These are phyloP conservation scores for Pyricularia grisea DNA, from an alignment of 2,329 filamentous ascomycete genomes.

Conservation along the genomic window DNA sequence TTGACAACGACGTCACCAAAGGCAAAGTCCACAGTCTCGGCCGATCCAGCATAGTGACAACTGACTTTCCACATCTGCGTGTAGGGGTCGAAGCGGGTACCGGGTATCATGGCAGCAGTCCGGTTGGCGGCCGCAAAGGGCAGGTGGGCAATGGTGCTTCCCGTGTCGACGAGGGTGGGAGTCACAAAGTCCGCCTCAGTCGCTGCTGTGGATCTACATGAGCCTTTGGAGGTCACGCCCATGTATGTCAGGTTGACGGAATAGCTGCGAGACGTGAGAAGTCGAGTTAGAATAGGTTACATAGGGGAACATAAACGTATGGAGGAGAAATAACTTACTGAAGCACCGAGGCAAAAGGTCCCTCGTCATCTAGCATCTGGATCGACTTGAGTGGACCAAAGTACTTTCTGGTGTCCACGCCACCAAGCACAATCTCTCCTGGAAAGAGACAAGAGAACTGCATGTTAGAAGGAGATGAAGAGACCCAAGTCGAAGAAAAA, in stretches of 20 bases:
- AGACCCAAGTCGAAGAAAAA: not conserved
- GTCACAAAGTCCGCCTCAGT: not conserved
- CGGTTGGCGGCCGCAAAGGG: constrained; percentile 6
- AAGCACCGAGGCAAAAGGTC: not conserved
- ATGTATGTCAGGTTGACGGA: constrained; percentile 6
- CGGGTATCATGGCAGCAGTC: constrained; percentile 4
- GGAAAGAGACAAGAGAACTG: not conserved
- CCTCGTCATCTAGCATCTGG: not conserved
- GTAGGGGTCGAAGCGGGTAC: constrained; percentile 8
- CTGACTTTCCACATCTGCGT: constrained; percentile 7
- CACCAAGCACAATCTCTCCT: constrained; percentile 6
- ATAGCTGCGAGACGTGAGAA: not conserved
- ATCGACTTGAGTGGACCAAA: constrained; percentile 3
- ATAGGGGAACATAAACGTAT: not conserved
- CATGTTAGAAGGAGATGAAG: too few species aligned
- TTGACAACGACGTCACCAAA: constrained; percentile 11
- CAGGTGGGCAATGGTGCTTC: constrained; percentile 3
- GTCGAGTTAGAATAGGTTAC: too few species aligned
- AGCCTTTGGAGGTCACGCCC: constrained; percentile 2
- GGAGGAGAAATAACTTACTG: not conserved
- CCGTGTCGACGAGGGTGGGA: constrained; percentile 5
- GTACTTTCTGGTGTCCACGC: constrained; percentile 6
- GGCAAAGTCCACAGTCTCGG: constrained; percentile 10
- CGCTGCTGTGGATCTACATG: not conserved
- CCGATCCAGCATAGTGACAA: constrained; percentile 6